Percentiles rank a stretch among this genome's conserved stretches.
phyloP scores from a whole-genome alignment of 352 stramenopile genomes.

The Phytophthora capsici region DNA sequence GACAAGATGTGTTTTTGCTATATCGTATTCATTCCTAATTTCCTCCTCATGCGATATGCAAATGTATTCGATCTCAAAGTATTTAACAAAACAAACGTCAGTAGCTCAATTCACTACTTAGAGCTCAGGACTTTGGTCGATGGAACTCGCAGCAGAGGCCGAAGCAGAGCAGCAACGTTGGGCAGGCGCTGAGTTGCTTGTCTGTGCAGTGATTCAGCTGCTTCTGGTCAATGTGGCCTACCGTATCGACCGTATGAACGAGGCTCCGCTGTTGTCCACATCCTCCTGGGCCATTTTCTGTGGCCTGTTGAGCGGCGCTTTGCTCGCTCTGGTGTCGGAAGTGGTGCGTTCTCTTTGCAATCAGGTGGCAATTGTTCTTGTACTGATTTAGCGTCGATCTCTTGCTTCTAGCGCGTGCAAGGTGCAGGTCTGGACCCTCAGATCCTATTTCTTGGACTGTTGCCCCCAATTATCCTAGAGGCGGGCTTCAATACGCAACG shows the following conservation, averaged over 20 bases:
- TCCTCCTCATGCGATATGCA: background rate
- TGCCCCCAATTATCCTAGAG: slow-evolving; percentile 74
- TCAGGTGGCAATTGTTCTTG: too few relatives aligned
- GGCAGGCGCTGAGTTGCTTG: slow-evolving; percentile 65
- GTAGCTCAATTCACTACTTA: background rate
- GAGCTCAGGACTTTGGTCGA: slow-evolving; percentile 1
- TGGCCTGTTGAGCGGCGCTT: slow-evolving; percentile 49
- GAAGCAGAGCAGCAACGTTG: slow-evolving; percentile 49
- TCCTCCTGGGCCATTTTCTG: slow-evolving; percentile 72
- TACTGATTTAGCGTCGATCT: background rate
- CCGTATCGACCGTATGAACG: slow-evolving; percentile 57
- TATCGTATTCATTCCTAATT: too few relatives aligned
- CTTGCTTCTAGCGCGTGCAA: slow-evolving; percentile 37
- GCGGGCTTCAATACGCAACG: slow-evolving; percentile 70
- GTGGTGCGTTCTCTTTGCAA: slow-evolving; percentile 21
- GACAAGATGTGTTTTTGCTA: too few relatives aligned
- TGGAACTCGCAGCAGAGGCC: slow-evolving; percentile 28
- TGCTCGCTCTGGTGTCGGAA: slow-evolving; percentile 53
- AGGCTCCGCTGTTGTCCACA: slow-evolving; percentile 60
- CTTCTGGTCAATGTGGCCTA: slow-evolving; percentile 70
- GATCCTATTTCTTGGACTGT: slow-evolving; percentile 66
- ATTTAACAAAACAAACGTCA: background rate
- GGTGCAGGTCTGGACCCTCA: slow-evolving; percentile 60
- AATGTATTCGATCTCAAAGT: background rate
- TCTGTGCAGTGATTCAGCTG: slow-evolving; percentile 68